Percentiles rank a stretch among this genome's conserved stretches.
Conservation (phyloP, 371 early-diverging fungal genomes). For the Mucor indicus region DNA sequence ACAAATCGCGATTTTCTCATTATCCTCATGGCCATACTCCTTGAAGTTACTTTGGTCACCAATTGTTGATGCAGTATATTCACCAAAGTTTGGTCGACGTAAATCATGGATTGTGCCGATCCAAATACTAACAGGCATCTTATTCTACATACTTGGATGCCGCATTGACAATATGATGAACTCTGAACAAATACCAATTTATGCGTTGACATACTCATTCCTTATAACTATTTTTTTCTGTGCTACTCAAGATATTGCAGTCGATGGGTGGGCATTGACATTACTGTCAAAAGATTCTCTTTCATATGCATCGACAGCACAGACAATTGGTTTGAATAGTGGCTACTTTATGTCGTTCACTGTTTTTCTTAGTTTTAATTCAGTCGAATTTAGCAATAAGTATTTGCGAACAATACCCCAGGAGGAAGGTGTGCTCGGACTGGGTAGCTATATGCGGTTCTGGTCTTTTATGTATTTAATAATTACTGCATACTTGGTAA, state of each 20-base stretch:
- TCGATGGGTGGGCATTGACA: constrained; percentile 97
- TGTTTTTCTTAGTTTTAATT: constrained; percentile 93
- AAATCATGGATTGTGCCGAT: constrained; percentile 99
- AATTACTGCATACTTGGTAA: constrained; percentile 78
- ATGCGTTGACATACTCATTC: constrained; percentile 66
- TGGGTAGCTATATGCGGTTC: constrained; percentile 87
- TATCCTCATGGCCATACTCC: constrained; percentile 93
- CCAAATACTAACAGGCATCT: constrained; percentile 74
- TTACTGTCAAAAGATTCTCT: constrained; percentile 85
- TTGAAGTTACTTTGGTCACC: constrained; percentile 95
- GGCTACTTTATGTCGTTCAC: constrained; percentile 97
- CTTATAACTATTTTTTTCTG: constrained; percentile 84
- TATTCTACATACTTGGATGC: constrained; percentile 76
- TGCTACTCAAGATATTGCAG: constrained; percentile 98
- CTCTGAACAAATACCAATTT: too few relatives aligned
- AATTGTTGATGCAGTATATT: constrained; percentile 89
- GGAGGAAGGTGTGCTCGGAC: constrained; percentile 71
- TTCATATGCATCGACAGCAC: constrained; percentile 90
- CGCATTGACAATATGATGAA: constrained; percentile 75
- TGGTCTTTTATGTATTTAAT: constrained; percentile 89
- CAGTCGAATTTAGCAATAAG: constrained; percentile 91
- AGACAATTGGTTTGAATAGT: constrained; percentile 94
- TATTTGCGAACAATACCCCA: constrained; percentile 74
- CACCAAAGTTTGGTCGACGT: constrained; percentile 79
- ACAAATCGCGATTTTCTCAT: constrained; percentile 90